Percentiles rank a stretch among this genome's conserved stretches.
These are phyloP conservation scores for Scheffersomyces lignicola DNA, from an alignment of 1,139 yeast genomes.

Conservation along the genomic window DNA sequence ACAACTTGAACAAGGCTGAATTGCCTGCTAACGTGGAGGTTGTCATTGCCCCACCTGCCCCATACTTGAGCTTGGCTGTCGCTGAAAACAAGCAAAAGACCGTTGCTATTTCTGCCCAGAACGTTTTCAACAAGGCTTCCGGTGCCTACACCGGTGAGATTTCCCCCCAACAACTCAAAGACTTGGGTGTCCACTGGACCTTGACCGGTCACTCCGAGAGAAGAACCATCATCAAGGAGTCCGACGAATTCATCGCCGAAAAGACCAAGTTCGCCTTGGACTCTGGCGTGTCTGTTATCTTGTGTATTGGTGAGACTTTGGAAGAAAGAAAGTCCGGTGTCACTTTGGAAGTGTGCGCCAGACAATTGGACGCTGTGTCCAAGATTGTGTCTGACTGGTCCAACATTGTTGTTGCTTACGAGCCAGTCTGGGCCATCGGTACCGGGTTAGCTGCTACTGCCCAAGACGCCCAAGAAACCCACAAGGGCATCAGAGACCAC, in stretches of 20 bases:
- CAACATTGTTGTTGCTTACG: slow-evolving; percentile 93
- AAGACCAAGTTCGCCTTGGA: slow-evolving; percentile 94
- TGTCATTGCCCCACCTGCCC: slow-evolving; percentile 95
- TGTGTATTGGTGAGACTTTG: slow-evolving; percentile 96
- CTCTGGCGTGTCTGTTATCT: slow-evolving; percentile 82
- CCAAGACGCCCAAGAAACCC: slow-evolving; percentile 95
- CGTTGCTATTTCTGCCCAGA: slow-evolving; percentile 86
- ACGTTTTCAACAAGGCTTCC: slow-evolving; percentile 78
- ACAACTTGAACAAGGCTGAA: slow-evolving; percentile 73
- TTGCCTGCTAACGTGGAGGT: slow-evolving; percentile 80
- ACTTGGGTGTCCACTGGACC: slow-evolving; percentile 92
- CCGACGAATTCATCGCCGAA: slow-evolving; percentile 89
- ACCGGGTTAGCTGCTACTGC: slow-evolving; percentile 99
- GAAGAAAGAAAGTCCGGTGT: slow-evolving; percentile 90
- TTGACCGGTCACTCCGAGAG: slow-evolving; percentile 99
- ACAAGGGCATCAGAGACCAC: slow-evolving; percentile 83
- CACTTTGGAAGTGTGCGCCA: slow-evolving; percentile 83
- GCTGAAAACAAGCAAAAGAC: slow-evolving; percentile 67
- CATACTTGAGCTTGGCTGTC: slow-evolving; percentile 80
- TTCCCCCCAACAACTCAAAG: slow-evolving; percentile 85
- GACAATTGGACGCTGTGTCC: slow-evolving; percentile 89
- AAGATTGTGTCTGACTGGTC: slow-evolving; percentile 88
- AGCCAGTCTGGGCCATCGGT: slow-evolving; percentile 99
- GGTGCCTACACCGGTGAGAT: slow-evolving; percentile 99
- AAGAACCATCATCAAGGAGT: slow-evolving; percentile 89